Percentiles rank a stretch among this genome's conserved stretches.
phyloP scores from a whole-genome alignment of 1,284 basidiomycete species.

The Rhizoctonia solani region DNA sequence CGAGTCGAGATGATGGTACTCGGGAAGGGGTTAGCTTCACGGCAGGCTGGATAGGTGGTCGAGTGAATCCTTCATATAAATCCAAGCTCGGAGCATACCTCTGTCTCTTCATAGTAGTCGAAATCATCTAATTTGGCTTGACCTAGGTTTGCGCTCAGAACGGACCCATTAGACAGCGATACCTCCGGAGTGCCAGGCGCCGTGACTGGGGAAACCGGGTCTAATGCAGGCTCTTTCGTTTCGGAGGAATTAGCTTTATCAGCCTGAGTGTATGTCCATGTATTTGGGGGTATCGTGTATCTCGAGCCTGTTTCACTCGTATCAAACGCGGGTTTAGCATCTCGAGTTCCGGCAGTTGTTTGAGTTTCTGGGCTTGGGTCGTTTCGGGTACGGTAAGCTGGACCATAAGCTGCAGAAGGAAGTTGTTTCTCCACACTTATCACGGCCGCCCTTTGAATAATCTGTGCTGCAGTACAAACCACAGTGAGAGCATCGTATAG shows the following conservation, averaged over 20 bases:
- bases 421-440: slow-evolving; percentile 18
- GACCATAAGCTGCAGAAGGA: background rate
- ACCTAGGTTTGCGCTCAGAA: too few species aligned
- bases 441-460: slow-evolving; percentile 33
- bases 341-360: too few species aligned
- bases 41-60: slow-evolving; percentile 34
- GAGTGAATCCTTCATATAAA: background rate
- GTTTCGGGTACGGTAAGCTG: too few species aligned
- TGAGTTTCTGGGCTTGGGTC: too few species aligned
- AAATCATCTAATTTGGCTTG: background rate
- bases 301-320: too few species aligned
- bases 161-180: too few species aligned
- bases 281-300: background rate
- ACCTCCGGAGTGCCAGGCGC: too few species aligned
- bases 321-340: too few species aligned
- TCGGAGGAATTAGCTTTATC: too few species aligned
- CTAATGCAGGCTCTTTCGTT: too few species aligned
- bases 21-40: slow-evolving; percentile 73
- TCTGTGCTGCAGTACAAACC: slow-evolving; percentile 22
- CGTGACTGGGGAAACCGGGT: too few species aligned
- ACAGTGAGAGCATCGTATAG: slow-evolving; percentile 36
- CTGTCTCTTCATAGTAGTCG: slow-evolving; percentile 10
- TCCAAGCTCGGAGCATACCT: background rate
- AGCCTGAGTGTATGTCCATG: background rate
- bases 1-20: slow-evolving; percentile 86